These are phyloP conservation scores for Saururus chinensis DNA, from an alignment of 164 flowering plant species.

Conservation along the genomic window DNA sequence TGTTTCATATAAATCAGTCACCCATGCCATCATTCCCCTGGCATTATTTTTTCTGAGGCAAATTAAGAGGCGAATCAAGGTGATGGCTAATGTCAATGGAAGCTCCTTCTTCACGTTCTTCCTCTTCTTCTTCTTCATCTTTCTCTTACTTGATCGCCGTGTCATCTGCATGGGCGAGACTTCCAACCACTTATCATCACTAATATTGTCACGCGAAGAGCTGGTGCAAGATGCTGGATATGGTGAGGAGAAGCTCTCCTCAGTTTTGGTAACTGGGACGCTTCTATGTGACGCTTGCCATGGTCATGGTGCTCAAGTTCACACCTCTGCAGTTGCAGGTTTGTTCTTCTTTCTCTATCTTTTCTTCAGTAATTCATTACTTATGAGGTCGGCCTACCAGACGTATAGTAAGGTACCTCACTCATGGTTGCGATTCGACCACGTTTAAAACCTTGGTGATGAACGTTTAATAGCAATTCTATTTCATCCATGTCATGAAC, in stretches of 20 bases:
- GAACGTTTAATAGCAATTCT: too few species aligned
- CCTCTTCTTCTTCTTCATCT: slow-evolving; percentile 7
- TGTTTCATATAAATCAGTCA: not conserved
- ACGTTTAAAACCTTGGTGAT: too few species aligned
- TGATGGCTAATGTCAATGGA: slow-evolving; percentile 23
- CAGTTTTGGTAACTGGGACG: slow-evolving; percentile 58
- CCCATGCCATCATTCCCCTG: not conserved
- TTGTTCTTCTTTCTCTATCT: not conserved
- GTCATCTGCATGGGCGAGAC: not conserved
- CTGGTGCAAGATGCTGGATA: slow-evolving; percentile 60
- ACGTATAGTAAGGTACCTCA: not conserved
- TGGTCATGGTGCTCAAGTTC: slow-evolving; percentile 4
- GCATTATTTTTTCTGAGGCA: not conserved
- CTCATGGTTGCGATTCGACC: too few species aligned
- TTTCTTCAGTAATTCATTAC: not conserved
- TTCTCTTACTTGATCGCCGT: not conserved
- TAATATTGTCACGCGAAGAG: slow-evolving; percentile 27
- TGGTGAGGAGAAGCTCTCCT: slow-evolving; percentile 87
- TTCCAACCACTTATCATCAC: slow-evolving; percentile 9
- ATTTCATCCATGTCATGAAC: too few species aligned
- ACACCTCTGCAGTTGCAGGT: slow-evolving; percentile 44
- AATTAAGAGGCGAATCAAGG: slow-evolving; percentile 7
- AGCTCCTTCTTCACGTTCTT: slow-evolving; percentile 11
- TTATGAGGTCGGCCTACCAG: too few species aligned
- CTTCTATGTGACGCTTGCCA: slow-evolving; percentile 37